phyloP scores from a whole-genome alignment of 257 asterid species.

The Jacaranda copaia region DNA sequence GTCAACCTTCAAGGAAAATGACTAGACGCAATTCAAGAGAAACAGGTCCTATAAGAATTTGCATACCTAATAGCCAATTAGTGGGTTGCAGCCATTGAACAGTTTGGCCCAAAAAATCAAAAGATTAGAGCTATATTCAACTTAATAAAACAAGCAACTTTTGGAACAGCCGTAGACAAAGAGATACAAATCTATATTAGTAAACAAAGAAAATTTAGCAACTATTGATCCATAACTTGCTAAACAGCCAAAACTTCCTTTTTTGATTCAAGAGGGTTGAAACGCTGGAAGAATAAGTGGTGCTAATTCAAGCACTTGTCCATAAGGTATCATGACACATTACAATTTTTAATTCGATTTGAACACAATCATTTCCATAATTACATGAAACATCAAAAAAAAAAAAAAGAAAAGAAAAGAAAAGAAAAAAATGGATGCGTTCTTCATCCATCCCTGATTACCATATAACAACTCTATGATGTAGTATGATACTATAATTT shows the following conservation, averaged over 20 bases:
- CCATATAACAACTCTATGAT: constrained; percentile 13
- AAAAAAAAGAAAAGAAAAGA: too few species aligned
- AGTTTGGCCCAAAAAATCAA: too few species aligned
- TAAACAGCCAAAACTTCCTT: neutral
- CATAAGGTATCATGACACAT: neutral
- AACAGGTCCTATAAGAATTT: too few species aligned
- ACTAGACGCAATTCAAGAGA: too few species aligned
- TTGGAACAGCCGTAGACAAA: too few species aligned
- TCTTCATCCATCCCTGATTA: neutral
- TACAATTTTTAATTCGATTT: neutral
- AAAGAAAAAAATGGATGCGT: neutral
- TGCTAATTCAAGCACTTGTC: constrained; percentile 6
- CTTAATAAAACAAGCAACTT: too few species aligned
- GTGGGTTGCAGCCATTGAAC: too few species aligned
- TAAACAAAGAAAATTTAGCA: neutral
- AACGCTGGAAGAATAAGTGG: neutral
- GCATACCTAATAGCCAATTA: too few species aligned
- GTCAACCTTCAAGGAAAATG: too few species aligned
- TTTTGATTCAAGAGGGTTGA: neutral
- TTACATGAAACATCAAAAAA: too few species aligned
- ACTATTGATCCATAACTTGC: neutral
- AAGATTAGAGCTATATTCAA: too few species aligned
- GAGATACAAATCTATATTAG: neutral
- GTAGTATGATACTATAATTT: neutral
- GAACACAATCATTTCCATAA: neutral